phyloP scores from a whole-genome alignment of 2,329 filamentous ascomycete species.

The Huntiella savannae region DNA sequence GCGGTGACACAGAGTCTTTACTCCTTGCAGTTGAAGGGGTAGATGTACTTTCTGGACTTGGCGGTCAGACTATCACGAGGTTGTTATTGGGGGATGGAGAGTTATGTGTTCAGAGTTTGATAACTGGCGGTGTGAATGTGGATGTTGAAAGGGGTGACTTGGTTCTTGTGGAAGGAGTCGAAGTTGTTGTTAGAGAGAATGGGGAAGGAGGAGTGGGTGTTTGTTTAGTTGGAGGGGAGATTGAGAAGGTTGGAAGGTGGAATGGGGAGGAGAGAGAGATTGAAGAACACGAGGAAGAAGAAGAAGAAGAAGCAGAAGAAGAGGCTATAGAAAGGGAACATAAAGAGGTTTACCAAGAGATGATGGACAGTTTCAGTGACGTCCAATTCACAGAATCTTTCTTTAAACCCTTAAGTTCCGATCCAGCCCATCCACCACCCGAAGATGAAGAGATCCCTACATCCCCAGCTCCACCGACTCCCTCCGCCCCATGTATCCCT shows the following conservation, averaged over 20 bases:
- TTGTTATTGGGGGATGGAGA: background rate
- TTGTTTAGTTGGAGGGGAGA: background rate
- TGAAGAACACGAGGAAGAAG: background rate
- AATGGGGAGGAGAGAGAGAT: background rate
- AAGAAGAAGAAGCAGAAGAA: slow-evolving; percentile 1
- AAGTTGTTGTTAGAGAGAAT: background rate
- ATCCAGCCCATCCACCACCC: background rate
- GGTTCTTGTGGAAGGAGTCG: background rate
- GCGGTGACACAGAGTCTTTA: too few relatives aligned
- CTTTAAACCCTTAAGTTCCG: slow-evolving; percentile 3
- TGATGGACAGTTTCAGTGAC: slow-evolving; percentile 8
- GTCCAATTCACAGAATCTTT: slow-evolving; percentile 8
- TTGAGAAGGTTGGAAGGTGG: background rate
- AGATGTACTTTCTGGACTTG: too few relatives aligned
- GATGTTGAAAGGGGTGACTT: background rate
- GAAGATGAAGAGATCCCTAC: background rate
- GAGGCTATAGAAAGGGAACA: background rate
- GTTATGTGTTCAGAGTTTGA: background rate
- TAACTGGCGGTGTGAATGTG: background rate
- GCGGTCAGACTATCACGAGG: too few relatives aligned
- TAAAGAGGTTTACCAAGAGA: background rate
- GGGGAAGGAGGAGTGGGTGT: background rate
- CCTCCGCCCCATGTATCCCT: slow-evolving; percentile 18
- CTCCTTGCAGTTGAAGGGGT: too few relatives aligned
- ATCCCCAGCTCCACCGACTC: background rate